A percentile compares a stretch with the other conserved stretches of the same genome.
Conservation (phyloP, 345 rosid species). For the Anastatica hierochuntica region DNA sequence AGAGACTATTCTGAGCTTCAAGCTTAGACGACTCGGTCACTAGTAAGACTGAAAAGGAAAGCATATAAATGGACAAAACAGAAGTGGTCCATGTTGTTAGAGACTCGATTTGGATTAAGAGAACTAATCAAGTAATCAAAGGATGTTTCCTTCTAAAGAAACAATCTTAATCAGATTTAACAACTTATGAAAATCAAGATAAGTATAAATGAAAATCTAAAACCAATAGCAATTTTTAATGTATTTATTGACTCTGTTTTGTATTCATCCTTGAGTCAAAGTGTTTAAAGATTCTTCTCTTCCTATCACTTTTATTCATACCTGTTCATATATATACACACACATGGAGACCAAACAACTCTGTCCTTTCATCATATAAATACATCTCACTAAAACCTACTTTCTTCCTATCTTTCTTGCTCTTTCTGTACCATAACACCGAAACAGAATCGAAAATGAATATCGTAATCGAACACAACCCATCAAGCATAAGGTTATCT, state of each 20-base stretch:
- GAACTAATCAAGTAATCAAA: no score
- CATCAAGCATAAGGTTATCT: slow-evolving; percentile 24
- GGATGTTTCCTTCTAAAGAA: slow-evolving; percentile 14
- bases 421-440: no score
- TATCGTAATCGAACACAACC: slow-evolving; percentile 22
- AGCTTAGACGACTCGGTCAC: slow-evolving; percentile 6
- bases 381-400: slow-evolving; percentile 21
- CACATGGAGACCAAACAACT: slow-evolving; percentile 21
- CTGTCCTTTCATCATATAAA: slow-evolving; percentile 16
- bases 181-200: not conserved
- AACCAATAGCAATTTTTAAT: slow-evolving; percentile 12
- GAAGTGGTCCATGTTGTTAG: slow-evolving; percentile 21
- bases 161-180: slow-evolving; percentile 10
- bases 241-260: slow-evolving; percentile 22
- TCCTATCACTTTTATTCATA: slow-evolving; percentile 21
- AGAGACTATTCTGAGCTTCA: slow-evolving; percentile 11
- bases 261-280: slow-evolving; percentile 22
- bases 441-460: slow-evolving; percentile 8
- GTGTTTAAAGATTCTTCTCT: slow-evolving; percentile 24
- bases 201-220: slow-evolving; percentile 1
- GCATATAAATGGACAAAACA: slow-evolving; percentile 8
- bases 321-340: slow-evolving; percentile 15
- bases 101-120: slow-evolving; percentile 11
- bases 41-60: slow-evolving; percentile 4
- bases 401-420: slow-evolving; percentile 14